These are phyloP conservation scores for Teunomyces aglyptinius DNA, from an alignment of 805 yeast genomes.

Conservation along the genomic window DNA sequence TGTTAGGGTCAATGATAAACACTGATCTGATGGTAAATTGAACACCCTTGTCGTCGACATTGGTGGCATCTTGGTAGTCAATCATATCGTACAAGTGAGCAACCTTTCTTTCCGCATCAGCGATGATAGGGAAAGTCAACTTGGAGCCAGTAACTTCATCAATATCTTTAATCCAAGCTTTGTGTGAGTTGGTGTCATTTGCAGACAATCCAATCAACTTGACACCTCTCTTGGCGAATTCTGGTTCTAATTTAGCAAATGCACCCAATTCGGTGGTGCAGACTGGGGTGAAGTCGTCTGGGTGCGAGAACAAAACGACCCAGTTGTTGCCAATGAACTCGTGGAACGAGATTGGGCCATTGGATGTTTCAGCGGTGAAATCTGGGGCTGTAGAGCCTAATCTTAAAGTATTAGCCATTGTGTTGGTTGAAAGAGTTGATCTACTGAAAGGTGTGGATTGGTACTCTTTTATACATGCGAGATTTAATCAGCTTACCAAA, in stretches of 20 bases:
- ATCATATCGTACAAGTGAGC: conserved; percentile 85
- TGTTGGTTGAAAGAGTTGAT: background rate
- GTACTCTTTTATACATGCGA: background rate
- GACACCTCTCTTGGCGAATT: conserved; percentile 79
- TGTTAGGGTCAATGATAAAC: conserved; percentile 84
- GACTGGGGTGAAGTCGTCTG: conserved; percentile 95
- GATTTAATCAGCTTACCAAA: conserved; percentile 1
- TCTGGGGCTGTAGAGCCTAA: conserved; percentile 87
- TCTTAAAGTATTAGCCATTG: conserved; percentile 41
- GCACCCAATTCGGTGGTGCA: conserved; percentile 97
- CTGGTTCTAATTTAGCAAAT: conserved; percentile 84
- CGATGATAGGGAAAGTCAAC: conserved; percentile 86
- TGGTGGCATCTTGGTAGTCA: conserved; percentile 78
- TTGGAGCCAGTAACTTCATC: conserved; percentile 79
- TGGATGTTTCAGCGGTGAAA: conserved; percentile 78
- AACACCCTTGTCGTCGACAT: conserved; percentile 62
- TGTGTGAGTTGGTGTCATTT: conserved; percentile 75
- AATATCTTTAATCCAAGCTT: conserved; percentile 86
- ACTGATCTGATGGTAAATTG: conserved; percentile 91
- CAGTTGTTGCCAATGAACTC: conserved; percentile 82
- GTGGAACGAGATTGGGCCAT: conserved; percentile 83
- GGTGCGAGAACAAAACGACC: conserved; percentile 90
- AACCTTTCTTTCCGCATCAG: conserved; percentile 81
- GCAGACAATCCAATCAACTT: conserved; percentile 90
- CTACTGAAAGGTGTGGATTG: background rate